Conservation (phyloP, 1,139 yeast species). For the Suhomyces coccinellae region DNA sequence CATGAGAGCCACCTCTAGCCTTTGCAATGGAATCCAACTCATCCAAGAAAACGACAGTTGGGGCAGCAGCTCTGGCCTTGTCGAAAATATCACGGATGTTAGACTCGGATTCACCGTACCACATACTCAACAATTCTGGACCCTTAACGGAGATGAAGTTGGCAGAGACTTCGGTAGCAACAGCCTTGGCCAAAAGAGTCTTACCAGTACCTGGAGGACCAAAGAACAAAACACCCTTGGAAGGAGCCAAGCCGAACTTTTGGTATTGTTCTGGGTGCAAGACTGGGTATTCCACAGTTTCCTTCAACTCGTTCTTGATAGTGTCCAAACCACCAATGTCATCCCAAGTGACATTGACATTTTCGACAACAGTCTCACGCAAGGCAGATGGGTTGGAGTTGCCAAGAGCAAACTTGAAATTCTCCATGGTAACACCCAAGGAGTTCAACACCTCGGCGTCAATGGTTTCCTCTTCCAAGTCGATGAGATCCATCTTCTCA, state of each 20-base stretch:
- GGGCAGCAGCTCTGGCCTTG: slow-evolving; percentile 98
- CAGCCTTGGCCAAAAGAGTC: slow-evolving; percentile 95
- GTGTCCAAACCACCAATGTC: slow-evolving; percentile 95
- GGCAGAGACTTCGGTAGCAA: slow-evolving; percentile 96
- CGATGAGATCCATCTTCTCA: slow-evolving; percentile 98
- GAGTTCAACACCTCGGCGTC: slow-evolving; percentile 97
- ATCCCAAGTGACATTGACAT: slow-evolving; percentile 98
- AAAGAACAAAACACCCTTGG: slow-evolving; percentile 96
- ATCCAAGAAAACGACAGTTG: slow-evolving; percentile 95
- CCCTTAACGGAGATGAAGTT: slow-evolving; percentile 96
- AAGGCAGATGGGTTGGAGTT: slow-evolving; percentile 98
- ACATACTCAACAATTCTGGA: slow-evolving; percentile 96
- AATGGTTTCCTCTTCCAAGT: slow-evolving; percentile 94
- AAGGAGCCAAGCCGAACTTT: slow-evolving; percentile 95
- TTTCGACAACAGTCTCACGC: slow-evolving; percentile 98
- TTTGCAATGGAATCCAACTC: slow-evolving; percentile 97
- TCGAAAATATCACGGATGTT: slow-evolving; percentile 96
- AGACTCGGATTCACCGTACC: slow-evolving; percentile 99
- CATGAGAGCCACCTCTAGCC: slow-evolving; percentile 89
- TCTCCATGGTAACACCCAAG: slow-evolving; percentile 97
- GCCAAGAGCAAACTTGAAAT: slow-evolving; percentile 96
- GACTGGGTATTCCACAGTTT: slow-evolving; percentile 98
- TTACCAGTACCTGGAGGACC: slow-evolving; percentile 99
- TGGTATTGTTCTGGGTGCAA: slow-evolving; percentile 98
- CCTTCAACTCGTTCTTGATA: slow-evolving; percentile 94